phyloP scores from a whole-genome alignment of 495 filamentous ascomycete genomes.

The Platismatia glauca region DNA sequence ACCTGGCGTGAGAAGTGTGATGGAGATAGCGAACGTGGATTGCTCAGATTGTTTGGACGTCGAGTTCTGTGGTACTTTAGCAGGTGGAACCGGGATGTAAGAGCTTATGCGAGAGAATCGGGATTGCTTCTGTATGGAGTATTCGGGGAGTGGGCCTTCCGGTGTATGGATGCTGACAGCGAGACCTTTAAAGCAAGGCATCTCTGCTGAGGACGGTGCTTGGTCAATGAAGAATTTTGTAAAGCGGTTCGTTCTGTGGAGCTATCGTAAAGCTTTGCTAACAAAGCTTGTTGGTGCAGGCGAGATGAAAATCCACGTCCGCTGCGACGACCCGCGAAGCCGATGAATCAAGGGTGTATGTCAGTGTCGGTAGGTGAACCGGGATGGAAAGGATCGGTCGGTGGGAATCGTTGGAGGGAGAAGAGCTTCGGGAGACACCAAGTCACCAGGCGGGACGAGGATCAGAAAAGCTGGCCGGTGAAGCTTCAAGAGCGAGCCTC shows the following conservation, averaged over 20 bases:
- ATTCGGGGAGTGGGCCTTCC: slow-evolving; percentile 78
- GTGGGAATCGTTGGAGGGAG: not conserved
- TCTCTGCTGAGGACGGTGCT: slow-evolving; percentile 25
- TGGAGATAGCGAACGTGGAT: slow-evolving; percentile 91
- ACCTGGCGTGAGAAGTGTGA: slow-evolving; percentile 84
- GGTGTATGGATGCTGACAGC: slow-evolving; percentile 93
- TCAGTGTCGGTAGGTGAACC: not conserved
- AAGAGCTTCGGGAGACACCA: not conserved
- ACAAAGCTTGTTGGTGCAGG: not conserved
- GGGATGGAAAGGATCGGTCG: not conserved
- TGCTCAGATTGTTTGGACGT: slow-evolving; percentile 69
- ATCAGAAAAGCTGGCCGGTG: not conserved
- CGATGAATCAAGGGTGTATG: not conserved
- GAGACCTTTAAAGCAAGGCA: slow-evolving; percentile 98
- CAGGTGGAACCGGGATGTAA: slow-evolving; percentile 89
- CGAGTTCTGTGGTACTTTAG: slow-evolving; percentile 60
- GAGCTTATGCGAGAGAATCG: slow-evolving; percentile 85
- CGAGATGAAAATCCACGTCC: not conserved
- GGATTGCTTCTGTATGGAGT: slow-evolving; percentile 90
- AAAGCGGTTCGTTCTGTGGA: not conserved
- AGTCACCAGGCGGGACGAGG: not conserved
- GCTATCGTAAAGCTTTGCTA: not conserved
- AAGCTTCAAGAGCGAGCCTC: slow-evolving; percentile 2
- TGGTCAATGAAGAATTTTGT: not conserved
- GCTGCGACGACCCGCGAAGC: not conserved